Evolutionary conservation across 2,329 filamentous ascomycete species (phyloP), one percentile per base, ranked within the genome.

Genomic region (Endoconidiophora laricicola): DNA sequence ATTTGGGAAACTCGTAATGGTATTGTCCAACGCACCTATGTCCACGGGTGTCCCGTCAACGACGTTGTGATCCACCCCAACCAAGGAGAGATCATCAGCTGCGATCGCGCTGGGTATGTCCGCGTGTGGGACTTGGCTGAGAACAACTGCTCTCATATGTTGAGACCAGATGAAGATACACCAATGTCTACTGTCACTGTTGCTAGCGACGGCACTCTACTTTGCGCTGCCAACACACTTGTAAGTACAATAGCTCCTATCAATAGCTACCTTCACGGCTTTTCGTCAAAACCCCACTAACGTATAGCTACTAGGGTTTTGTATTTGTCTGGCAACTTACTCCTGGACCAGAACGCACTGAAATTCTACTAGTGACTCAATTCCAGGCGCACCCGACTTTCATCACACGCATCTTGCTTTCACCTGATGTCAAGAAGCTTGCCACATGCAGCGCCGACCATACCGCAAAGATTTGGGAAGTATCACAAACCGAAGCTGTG

Each of bases 11-110:
- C 87, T 4, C 73, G 88, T 44, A 84, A 76, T 10, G 90, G 86
- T 43, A 80, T 76, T 52, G 79, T 96, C 49, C 91, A 98, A 66
- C 78, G 91, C 49, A 94, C 90, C 66, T 98, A 98, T 64, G 81
- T 77, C 57, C 91, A 98, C 63, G 84, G 83, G 48, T 81, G 79
- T 33, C 80, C 91, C 0, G 91, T 90, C 48, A 98, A 95, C 61
- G 91, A 98, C 64, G 91, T 98, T 6, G 91, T 96, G n/a, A 98
- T 98, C 51, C 91, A 98, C 63, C 91, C 91, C 0, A 98, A 98
- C 62, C 91, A 98, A 68, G 91, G 90, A 54, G 91, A 98, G 69
- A 82, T 98, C 54, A 94, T 98, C 60, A 94, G 86, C 63, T 95
- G 90, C 63, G 91, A 98, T 63, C 79, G 90, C 33, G 81, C 83